Percentiles rank a stretch among this genome's conserved stretches.
Evolutionary conservation across 352 stramenopile genomes (phyloP).

Genomic region (Phytophthora vignae): DNA sequence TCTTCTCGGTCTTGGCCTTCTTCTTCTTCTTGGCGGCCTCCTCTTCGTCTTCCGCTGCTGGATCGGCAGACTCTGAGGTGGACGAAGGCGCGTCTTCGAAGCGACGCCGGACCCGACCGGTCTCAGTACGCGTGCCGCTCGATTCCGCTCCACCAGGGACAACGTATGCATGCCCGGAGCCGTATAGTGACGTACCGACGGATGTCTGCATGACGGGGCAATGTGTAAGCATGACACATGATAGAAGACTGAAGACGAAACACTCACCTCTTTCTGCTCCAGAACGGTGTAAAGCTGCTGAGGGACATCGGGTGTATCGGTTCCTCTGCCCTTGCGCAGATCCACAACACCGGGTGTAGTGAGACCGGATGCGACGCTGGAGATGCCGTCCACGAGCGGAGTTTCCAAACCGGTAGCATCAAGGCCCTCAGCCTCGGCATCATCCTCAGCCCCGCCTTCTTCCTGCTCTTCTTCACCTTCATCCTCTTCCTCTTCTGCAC

Average conservation of each 20-base stretch:
- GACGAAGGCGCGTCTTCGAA: slow-evolving; percentile 67
- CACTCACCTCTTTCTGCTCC: slow-evolving; percentile 72
- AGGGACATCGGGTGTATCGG: slow-evolving; percentile 62
- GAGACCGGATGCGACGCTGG: slow-evolving; percentile 74
- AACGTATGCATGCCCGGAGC: slow-evolving; percentile 79
- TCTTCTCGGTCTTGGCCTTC: slow-evolving; percentile 78
- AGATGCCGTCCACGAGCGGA: slow-evolving; percentile 66
- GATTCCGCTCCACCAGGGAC: slow-evolving; percentile 49
- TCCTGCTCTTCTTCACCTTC: slow-evolving; percentile 63
- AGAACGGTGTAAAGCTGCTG: slow-evolving; percentile 85
- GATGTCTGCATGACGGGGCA: slow-evolving; percentile 50
- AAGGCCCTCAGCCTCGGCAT: slow-evolving; percentile 39
- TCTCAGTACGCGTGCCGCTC: slow-evolving; percentile 51
- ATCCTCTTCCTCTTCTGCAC: slow-evolving; percentile 46
- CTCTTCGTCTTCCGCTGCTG: slow-evolving; percentile 59
- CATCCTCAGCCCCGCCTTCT: slow-evolving; percentile 38
- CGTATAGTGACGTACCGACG: slow-evolving; percentile 78
- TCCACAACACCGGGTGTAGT: slow-evolving; percentile 76
- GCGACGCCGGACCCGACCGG: slow-evolving; percentile 68
- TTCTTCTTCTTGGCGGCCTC: slow-evolving; percentile 76
- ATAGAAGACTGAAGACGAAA: not conserved
- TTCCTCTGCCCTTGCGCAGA: slow-evolving; percentile 80
- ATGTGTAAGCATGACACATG: not conserved
- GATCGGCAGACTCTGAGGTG: slow-evolving; percentile 33
- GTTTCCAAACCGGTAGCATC: slow-evolving; percentile 71